phyloP scores from a whole-genome alignment of 495 filamentous ascomycete genomes.

The Penicillium salamii region DNA sequence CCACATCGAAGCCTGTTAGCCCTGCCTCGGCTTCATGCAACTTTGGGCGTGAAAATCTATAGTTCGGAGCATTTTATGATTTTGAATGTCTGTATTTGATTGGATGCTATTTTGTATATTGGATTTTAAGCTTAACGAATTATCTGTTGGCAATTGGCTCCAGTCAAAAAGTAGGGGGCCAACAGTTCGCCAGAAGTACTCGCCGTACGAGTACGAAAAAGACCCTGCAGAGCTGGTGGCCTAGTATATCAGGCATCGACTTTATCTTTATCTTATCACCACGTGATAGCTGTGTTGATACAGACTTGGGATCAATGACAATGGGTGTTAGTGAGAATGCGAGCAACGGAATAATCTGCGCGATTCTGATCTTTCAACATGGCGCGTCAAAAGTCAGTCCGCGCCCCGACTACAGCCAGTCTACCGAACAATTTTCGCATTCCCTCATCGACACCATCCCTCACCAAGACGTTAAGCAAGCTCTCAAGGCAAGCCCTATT shows the following conservation, averaged over 20 bases:
- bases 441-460: conserved; percentile 58
- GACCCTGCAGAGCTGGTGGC: not conserved
- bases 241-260: not conserved
- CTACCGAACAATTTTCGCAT: conserved; percentile 57
- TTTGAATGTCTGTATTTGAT: too few species aligned
- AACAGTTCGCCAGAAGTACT: too few species aligned
- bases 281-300: conserved; percentile 5
- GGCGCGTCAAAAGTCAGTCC: conserved; percentile 41
- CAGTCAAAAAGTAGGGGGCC: too few species aligned
- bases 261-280: conserved; percentile 1
- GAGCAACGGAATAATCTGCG: not conserved
- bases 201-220: too few species aligned
- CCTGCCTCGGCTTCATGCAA: too few species aligned
- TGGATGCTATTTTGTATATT: too few species aligned
- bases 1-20: too few species aligned
- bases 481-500: conserved; percentile 70
- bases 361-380: conserved; percentile 16
- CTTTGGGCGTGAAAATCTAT: too few species aligned
- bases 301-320: not conserved
- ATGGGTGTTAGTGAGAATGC: too few species aligned
- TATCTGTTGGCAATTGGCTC: too few species aligned
- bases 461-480: conserved; percentile 61
- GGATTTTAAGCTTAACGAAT: too few species aligned
- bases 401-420: conserved; percentile 48
- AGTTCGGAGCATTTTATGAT: too few species aligned